phyloP scores from a whole-genome alignment of 495 filamentous ascomycete genomes.

The Aspergillus panamensis region DNA sequence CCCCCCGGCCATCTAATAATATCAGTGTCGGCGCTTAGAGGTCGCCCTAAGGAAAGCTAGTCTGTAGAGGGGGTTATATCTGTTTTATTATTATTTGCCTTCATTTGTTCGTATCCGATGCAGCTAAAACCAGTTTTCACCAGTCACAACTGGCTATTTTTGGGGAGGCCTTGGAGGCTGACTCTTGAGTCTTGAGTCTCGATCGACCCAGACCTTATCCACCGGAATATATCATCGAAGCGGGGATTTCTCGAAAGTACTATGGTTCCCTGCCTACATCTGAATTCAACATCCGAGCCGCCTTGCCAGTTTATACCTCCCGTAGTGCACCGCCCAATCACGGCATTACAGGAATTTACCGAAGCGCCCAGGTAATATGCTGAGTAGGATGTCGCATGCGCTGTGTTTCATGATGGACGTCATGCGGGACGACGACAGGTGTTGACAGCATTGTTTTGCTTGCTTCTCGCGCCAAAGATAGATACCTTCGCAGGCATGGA shows the following conservation, averaged over 20 bases:
- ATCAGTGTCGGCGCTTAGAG: slow-evolving; percentile 19
- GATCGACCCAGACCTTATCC: neutral
- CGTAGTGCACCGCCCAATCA: neutral
- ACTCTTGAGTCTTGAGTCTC: too few species aligned
- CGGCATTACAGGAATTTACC: neutral
- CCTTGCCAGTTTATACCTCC: neutral
- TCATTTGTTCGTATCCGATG: neutral
- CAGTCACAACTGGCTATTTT: slow-evolving; percentile 12
- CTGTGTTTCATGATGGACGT: slow-evolving; percentile 6
- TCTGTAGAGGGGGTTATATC: slow-evolving; percentile 23
- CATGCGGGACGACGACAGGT: slow-evolving; percentile 8
- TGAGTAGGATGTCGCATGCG: neutral
- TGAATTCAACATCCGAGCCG: neutral
- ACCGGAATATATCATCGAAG: neutral
- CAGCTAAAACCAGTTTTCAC: slow-evolving; percentile 3
- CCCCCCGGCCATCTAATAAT: slow-evolving; percentile 17
- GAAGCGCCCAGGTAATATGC: slow-evolving; percentile 16
- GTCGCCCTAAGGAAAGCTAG: slow-evolving; percentile 27
- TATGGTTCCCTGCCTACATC: neutral
- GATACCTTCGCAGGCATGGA: neutral
- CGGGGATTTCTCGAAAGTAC: neutral
- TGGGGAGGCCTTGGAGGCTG: neutral
- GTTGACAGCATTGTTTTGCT: slow-evolving; percentile 1
- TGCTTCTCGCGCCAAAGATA: neutral
- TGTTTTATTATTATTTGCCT: neutral